These are phyloP conservation scores for Vachellia pachyceras DNA, from an alignment of 306 rosid species.

Conservation along the genomic window DNA sequence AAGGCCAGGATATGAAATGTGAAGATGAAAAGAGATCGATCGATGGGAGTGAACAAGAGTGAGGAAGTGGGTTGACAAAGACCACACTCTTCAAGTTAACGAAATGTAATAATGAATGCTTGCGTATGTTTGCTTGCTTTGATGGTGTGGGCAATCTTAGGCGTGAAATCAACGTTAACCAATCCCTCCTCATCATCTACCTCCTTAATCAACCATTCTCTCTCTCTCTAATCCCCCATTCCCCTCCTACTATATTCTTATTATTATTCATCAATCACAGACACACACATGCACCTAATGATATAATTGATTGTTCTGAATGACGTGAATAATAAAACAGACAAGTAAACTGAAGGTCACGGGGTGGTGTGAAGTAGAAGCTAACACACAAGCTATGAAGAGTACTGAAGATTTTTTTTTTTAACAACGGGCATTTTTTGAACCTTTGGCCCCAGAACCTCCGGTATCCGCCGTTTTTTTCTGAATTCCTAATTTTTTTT, in stretches of 20 bases:
- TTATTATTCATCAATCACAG: not conserved
- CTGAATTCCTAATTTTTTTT: too few species aligned
- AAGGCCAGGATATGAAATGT: too few species aligned
- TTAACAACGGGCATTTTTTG: too few species aligned
- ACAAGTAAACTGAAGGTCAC: not conserved
- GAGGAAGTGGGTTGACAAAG: constrained; percentile 17
- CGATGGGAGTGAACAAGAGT: not conserved
- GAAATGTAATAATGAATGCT: constrained; percentile 30
- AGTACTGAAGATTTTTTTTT: too few species aligned
- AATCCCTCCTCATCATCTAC: not conserved
- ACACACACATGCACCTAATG: not conserved
- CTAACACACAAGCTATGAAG: constrained; percentile 10
- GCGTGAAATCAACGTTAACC: constrained; percentile 36
- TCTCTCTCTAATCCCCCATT: not conserved
- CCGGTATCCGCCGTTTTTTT: too few species aligned
- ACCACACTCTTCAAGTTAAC: constrained; percentile 35
- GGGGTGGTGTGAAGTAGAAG: constrained; percentile 45
- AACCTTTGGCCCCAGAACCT: too few species aligned
- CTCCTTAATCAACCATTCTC: not conserved
- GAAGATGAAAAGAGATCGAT: too few species aligned
- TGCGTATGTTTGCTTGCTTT: constrained; percentile 12
- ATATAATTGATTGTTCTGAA: too few species aligned
- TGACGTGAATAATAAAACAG: not conserved
- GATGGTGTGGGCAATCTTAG: constrained; percentile 33
- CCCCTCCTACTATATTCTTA: too few species aligned